Conservation (phyloP, 2,329 filamentous ascomycete species). For the Monilinia fructicola region DNA sequence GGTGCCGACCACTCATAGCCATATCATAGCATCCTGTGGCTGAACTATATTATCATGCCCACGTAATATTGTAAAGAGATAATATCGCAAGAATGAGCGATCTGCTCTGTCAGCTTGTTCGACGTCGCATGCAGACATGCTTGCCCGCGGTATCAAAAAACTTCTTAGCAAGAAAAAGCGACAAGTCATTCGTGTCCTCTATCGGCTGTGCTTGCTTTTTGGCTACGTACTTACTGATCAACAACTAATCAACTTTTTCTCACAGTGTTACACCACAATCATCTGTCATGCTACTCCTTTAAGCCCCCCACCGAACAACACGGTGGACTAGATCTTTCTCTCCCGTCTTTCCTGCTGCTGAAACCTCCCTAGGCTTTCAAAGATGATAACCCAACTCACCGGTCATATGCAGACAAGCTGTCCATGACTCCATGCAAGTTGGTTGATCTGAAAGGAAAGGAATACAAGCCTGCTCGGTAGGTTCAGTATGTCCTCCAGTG, state of each 20-base stretch:
- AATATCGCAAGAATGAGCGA: constrained; percentile 18
- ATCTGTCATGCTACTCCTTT: constrained; percentile 28
- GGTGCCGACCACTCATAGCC: constrained; percentile 14
- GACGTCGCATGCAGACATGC: constrained; percentile 35
- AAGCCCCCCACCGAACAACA: constrained; percentile 28
- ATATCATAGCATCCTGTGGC: constrained; percentile 31
- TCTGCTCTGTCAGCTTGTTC: constrained; percentile 31
- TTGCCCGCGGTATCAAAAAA: constrained; percentile 23
- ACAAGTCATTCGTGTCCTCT: constrained; percentile 24
- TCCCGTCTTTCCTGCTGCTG: constrained; percentile 24
- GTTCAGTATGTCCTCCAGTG: constrained; percentile 21
- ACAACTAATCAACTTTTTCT: constrained; percentile 18
- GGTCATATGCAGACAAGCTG: constrained; percentile 28
- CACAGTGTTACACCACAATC: constrained; percentile 24
- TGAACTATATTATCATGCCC: constrained; percentile 25
- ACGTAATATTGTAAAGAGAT: constrained; percentile 25
- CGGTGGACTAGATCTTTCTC: constrained; percentile 18
- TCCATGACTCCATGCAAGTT: constrained; percentile 21
- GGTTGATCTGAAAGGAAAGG: constrained; percentile 23
- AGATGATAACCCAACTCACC: constrained; percentile 17
- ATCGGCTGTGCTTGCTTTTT: constrained; percentile 28
- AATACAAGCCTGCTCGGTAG: constrained; percentile 25
- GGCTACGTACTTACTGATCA: constrained; percentile 23
- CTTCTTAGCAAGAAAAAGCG: constrained; percentile 21
- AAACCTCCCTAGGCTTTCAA: constrained; percentile 23